A percentile compares a stretch with the other conserved stretches of the same genome.
Evolutionary conservation across 306 rosid species (phyloP).

Genomic region (Begonia masoniana): DNA sequence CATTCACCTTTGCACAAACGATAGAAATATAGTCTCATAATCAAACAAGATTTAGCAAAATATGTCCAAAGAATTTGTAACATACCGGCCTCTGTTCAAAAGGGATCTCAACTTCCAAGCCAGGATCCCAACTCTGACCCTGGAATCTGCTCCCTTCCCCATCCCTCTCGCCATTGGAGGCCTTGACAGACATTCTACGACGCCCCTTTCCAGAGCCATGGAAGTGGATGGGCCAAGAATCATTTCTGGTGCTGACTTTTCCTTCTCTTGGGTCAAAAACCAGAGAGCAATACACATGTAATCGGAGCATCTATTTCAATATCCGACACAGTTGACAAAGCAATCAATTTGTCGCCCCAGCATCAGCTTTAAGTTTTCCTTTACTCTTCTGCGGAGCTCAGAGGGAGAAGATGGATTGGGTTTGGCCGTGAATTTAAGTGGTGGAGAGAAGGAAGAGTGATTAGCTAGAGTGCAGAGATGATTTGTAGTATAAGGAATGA

Average conservation of each 20-base stretch:
- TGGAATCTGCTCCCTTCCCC: slow-evolving; percentile 64
- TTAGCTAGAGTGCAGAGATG: too few species aligned
- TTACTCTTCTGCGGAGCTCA: too few species aligned
- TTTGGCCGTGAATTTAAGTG: too few species aligned
- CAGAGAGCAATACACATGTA: slow-evolving; percentile 52
- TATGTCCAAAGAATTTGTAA: background rate
- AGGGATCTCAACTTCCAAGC: slow-evolving; percentile 81
- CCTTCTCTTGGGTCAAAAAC: slow-evolving; percentile 32
- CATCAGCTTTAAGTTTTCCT: too few species aligned
- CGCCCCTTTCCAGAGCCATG: slow-evolving; percentile 18
- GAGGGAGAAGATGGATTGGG: too few species aligned
- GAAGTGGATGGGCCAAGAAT: slow-evolving; percentile 35
- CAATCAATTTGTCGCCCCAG: too few species aligned
- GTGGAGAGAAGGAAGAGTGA: too few species aligned
- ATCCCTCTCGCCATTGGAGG: slow-evolving; percentile 53
- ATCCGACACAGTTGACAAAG: too few species aligned
- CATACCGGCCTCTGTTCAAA: slow-evolving; percentile 91
- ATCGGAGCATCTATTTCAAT: slow-evolving; percentile 44
- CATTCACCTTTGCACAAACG: slow-evolving; percentile 56
- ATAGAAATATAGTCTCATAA: background rate
- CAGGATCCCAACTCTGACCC: slow-evolving; percentile 81
- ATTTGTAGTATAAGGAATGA: too few species aligned
- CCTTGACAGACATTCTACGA: slow-evolving; percentile 32
- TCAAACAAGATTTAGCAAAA: too few species aligned
- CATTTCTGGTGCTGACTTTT: slow-evolving; percentile 26